Evolutionary conservation across 2,329 filamentous ascomycete genomes (phyloP).

Genomic region (Sordariomycetes sp.): DNA sequence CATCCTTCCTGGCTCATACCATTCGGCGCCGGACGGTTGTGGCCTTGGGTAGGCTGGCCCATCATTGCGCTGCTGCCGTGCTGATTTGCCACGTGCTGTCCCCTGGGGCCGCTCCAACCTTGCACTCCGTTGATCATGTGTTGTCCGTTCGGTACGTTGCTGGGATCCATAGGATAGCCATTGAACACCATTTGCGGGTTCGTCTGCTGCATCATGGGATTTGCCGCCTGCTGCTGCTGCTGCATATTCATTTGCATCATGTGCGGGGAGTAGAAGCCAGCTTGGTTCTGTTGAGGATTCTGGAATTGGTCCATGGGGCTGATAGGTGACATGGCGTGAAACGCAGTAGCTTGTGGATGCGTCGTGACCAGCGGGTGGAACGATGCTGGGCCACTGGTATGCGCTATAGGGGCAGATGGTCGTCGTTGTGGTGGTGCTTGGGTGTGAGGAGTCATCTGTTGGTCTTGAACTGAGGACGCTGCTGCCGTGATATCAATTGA

Average conservation of each 20-base stretch:
- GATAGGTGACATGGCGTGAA: conserved; percentile 41
- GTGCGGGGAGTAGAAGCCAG: conserved; percentile 39
- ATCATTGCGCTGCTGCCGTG: background rate
- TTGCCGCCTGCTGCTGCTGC: conserved; percentile 30
- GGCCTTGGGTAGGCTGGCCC: background rate
- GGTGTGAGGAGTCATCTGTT: conserved; percentile 1
- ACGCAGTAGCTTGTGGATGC: conserved; percentile 30
- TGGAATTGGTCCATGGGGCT: conserved; percentile 34
- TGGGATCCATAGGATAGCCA: conserved; percentile 51
- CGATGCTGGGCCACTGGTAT: conserved; percentile 25
- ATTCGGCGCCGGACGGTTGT: background rate
- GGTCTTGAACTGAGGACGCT: conserved; percentile 1
- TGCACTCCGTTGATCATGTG: conserved; percentile 29
- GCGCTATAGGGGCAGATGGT: conserved; percentile 31
- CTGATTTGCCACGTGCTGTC: background rate
- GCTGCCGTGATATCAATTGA: background rate
- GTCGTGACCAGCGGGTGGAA: conserved; percentile 33
- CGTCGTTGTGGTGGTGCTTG: conserved; percentile 21
- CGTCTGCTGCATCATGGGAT: conserved; percentile 52
- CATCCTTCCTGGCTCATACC: conserved; percentile 53
- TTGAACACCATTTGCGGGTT: conserved; percentile 70
- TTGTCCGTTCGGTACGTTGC: conserved; percentile 24
- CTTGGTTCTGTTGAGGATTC: conserved; percentile 3
- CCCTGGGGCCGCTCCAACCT: background rate
- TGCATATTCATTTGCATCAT: conserved; percentile 43